Conservation (phyloP, 1,139 yeast species). For the Candida mesenterica region DNA sequence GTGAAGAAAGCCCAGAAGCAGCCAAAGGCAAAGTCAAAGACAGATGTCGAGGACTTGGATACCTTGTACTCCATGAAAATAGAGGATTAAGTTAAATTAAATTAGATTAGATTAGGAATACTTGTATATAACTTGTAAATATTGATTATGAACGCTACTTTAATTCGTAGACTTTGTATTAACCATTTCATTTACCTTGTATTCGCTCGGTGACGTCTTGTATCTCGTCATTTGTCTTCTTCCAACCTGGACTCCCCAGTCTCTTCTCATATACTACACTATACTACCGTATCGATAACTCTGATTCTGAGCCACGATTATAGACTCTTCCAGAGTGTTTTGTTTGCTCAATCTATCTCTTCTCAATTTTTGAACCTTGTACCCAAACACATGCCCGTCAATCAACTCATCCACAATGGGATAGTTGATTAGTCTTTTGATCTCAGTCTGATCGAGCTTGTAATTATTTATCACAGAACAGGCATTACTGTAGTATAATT, state of each 20-base stretch:
- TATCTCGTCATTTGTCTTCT: too few relatives aligned
- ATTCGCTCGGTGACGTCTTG: too few relatives aligned
- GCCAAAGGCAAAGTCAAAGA: conserved; percentile 17
- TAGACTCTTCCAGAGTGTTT: conserved; percentile 6
- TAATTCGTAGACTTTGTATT: too few relatives aligned
- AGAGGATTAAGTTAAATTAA: conserved; percentile 34
- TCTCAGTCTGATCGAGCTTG: conserved; percentile 36
- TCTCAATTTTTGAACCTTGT: conserved; percentile 40
- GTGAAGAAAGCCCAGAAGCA: conserved; percentile 4
- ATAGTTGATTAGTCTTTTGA: conserved; percentile 37
- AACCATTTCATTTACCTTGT: too few relatives aligned
- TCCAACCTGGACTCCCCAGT: too few relatives aligned
- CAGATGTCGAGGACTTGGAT: conserved; percentile 35
- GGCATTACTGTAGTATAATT: conserved; percentile 33
- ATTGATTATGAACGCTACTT: not conserved
- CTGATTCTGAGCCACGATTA: conserved; percentile 9
- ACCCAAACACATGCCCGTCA: conserved; percentile 44
- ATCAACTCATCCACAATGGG: conserved; percentile 48
- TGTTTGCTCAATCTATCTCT: conserved; percentile 17
- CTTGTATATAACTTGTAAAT: too few relatives aligned
- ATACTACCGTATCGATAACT: conserved; percentile 27
- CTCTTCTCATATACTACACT: conserved; percentile 13
- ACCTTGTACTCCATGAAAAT: conserved; percentile 42
- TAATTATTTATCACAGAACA: conserved; percentile 38
- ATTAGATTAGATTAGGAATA: too few relatives aligned